phyloP scores from a whole-genome alignment of 768 basidiomycete species.

The Xanthoconium purpureum region DNA sequence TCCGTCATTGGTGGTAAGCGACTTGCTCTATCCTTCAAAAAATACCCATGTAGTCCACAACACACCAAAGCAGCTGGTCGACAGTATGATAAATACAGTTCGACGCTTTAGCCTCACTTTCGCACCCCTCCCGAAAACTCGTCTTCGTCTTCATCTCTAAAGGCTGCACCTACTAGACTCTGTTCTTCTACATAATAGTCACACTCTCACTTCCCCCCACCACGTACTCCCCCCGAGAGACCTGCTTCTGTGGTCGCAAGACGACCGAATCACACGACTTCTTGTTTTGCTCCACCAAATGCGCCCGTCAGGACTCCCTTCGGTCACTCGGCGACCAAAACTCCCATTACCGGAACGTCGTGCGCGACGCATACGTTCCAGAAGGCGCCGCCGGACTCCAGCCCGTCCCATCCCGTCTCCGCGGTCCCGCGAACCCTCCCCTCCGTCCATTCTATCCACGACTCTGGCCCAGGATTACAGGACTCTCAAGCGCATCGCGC shows the following conservation, averaged over 20 bases:
- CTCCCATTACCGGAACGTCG: slow-evolving; percentile 24
- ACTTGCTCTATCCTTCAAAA: slow-evolving; percentile 6
- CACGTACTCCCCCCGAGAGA: slow-evolving; percentile 6
- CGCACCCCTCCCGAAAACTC: background rate
- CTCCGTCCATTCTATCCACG: background rate
- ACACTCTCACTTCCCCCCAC: slow-evolving; percentile 1
- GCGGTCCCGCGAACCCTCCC: background rate
- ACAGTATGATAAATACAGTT: slow-evolving; percentile 9
- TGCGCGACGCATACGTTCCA: slow-evolving; percentile 14
- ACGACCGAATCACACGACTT: slow-evolving; percentile 26
- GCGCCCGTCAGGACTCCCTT: slow-evolving; percentile 28
- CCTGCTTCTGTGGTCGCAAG: slow-evolving; percentile 24
- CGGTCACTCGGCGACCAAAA: slow-evolving; percentile 18
- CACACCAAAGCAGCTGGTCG: slow-evolving; percentile 1
- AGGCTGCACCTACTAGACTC: background rate
- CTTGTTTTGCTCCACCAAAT: slow-evolving; percentile 27
- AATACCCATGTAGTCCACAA: background rate
- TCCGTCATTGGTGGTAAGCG: background rate
- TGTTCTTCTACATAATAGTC: background rate
- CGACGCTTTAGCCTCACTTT: background rate
- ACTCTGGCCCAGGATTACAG: too few relatives aligned
- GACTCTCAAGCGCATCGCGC: background rate
- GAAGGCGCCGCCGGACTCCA: slow-evolving; percentile 2
- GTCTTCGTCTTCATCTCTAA: background rate
- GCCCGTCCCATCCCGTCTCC: background rate